Conservation (phyloP, 2,329 filamentous ascomycete species). For the Talaromyces funiculosus region DNA sequence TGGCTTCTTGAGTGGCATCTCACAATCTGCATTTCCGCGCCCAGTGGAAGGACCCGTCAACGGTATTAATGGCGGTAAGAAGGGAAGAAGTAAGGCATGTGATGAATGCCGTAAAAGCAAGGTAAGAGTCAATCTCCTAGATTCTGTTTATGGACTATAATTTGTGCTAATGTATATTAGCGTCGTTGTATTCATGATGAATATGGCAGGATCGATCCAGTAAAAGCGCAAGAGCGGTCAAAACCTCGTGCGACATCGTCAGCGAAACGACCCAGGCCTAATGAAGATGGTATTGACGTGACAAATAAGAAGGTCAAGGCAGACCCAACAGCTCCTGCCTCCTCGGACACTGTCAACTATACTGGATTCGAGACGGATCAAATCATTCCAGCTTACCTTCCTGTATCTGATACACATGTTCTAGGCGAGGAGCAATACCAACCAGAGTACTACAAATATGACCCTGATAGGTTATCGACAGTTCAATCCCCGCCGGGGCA, state of each 20-base stretch:
- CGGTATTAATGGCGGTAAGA: slow-evolving; percentile 43
- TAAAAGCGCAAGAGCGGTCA: slow-evolving; percentile 58
- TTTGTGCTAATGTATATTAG: slow-evolving; percentile 35
- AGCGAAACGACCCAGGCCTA: slow-evolving; percentile 49
- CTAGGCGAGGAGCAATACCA: slow-evolving; percentile 11
- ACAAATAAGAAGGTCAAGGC: slow-evolving; percentile 32
- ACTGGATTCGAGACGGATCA: slow-evolving; percentile 18
- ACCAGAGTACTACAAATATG: neutral
- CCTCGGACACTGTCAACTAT: slow-evolving; percentile 21
- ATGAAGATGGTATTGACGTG: slow-evolving; percentile 32
- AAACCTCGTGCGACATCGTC: slow-evolving; percentile 54
- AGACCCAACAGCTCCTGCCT: slow-evolving; percentile 27
- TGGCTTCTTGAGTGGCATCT: slow-evolving; percentile 23
- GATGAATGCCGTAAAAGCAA: slow-evolving; percentile 64
- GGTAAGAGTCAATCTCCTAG: slow-evolving; percentile 38
- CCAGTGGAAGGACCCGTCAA: slow-evolving; percentile 29
- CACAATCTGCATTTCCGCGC: slow-evolving; percentile 22
- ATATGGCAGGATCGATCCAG: slow-evolving; percentile 57
- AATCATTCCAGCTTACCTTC: slow-evolving; percentile 15
- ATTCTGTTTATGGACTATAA: neutral
- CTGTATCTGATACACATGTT: slow-evolving; percentile 13
- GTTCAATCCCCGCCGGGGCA: slow-evolving; percentile 14
- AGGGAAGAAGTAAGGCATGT: slow-evolving; percentile 59
- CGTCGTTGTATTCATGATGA: slow-evolving; percentile 64
- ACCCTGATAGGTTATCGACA: slow-evolving; percentile 1